Evolutionary conservation across 768 basidiomycete genomes (phyloP), one percentile per base, ranked within the genome.

Genomic region (Boletus sp.): DNA sequence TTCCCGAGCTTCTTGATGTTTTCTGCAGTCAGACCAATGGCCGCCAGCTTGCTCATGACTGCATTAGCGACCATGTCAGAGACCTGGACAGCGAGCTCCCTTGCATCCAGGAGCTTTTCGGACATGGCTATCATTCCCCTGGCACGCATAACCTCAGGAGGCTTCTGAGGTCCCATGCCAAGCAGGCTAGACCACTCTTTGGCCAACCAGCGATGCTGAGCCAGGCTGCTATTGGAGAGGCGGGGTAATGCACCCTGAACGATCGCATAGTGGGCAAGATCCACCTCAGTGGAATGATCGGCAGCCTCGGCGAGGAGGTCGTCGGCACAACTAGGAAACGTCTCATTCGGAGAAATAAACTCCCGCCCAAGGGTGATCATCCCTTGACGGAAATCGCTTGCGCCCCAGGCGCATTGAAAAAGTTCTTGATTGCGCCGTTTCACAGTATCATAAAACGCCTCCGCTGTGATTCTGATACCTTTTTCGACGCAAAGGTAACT

Each of bases 221-320:
- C 39, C 9, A n/a, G 39, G 39, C n/a, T 17, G 39, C n/a, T 40
- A 8, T 40, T 40, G 39, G 39, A 33, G 32, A 33, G 10, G 36
- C 1, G n/a, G n/a, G n/a, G n/a, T n/a, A n/a, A n/a, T n/a, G n/a
- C n/a, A n/a, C n/a, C n/a, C n/a, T n/a, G n/a, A n/a, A n/a, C n/a
- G n/a, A n/a, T n/a, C n/a, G n/a, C n/a, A n/a, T n/a, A n/a, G n/a
- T n/a, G n/a, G n/a, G n/a, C n/a, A n/a, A n/a, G n/a, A n/a, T n/a
- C n/a, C n/a, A n/a, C n/a, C n/a, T 48, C 30, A 3, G 55, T 53
- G 10, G 55, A 52, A 40, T 60, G 59, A 29, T 60, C 51, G 0
- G 52, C 51, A 10, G 59, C 51, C n/a, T 59, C 58, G 2, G 58
- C 40, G 14, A 59, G 46, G n/a, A 59, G 18, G 11, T 59, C 50